A percentile compares a stretch with the other conserved stretches of the same genome.
phyloP scores from a whole-genome alignment of 805 yeast genomes.

The Candida sanyiensis region DNA sequence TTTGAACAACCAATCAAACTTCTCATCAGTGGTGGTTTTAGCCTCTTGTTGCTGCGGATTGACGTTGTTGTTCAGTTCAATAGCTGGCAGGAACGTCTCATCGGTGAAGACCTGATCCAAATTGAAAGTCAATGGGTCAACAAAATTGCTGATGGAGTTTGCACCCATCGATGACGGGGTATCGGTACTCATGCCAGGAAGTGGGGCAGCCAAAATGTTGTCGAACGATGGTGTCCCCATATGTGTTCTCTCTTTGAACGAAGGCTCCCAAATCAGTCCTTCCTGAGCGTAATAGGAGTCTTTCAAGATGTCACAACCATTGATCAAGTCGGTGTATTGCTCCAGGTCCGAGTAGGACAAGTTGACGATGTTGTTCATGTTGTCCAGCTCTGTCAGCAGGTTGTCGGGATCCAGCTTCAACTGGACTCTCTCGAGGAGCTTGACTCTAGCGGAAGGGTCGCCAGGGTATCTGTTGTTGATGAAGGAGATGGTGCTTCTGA shows the following conservation, averaged over 20 bases:
- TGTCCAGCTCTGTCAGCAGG: conserved; percentile 18
- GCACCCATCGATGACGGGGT: background rate
- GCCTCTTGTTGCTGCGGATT: background rate
- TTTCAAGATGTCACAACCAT: conserved; percentile 9
- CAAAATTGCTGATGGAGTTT: background rate
- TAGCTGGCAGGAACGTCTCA: background rate
- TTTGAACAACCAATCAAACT: conserved; percentile 13
- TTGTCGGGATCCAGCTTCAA: conserved; percentile 14
- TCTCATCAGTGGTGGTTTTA: conserved; percentile 6
- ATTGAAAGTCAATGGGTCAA: conserved; percentile 1
- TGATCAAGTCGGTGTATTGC: background rate
- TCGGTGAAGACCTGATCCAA: conserved; percentile 7
- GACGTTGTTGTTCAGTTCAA: background rate
- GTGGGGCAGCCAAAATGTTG: background rate
- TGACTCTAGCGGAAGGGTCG: conserved; percentile 15
- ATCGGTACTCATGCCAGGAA: background rate
- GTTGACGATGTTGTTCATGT: conserved; percentile 15
- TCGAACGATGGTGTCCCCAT: background rate
- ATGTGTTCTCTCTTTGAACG: conserved; percentile 7
- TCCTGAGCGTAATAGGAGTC: conserved; percentile 15
- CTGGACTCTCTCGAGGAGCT: conserved; percentile 14
- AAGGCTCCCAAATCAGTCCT: conserved; percentile 21
- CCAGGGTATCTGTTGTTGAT: conserved; percentile 16
- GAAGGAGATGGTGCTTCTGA: conserved; percentile 21
- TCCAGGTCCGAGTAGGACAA: conserved; percentile 10